Evolutionary conservation across 352 stramenopile genomes (phyloP), one percentile per base, ranked within the genome.

Genomic region (Globisporangium cylindrosporum): DNA sequence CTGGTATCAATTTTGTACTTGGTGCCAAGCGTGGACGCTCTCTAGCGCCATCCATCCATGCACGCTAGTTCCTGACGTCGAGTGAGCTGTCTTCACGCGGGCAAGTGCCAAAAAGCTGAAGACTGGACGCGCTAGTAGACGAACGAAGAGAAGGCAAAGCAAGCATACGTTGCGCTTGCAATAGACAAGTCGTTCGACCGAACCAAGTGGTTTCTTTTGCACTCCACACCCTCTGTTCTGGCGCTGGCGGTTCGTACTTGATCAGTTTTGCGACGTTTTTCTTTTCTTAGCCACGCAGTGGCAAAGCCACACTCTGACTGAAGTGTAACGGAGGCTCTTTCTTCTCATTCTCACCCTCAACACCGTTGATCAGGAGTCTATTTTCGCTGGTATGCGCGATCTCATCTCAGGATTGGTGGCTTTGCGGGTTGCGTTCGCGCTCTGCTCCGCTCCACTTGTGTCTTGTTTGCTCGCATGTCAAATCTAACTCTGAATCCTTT

Each of bases 11-110:
- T 3, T 29, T 61, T 32, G 29, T 36, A 29, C 25, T 48, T 25
- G 56, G 56, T 0, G 6, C 25, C 32, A 49, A 20, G 32, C 56
- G 56, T 29, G 56, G 29, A 20, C 15, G 2, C 10, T 48, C 56
- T 12, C 4, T 48, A 61, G 56, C 56, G 22, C 36, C 56, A 61
- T 49, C n/a, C 56, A 61, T 61, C 56, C 32, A 61, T 48, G 56
- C 56, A 49, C 48, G 48, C n/a, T 15, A 15, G 9, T 55, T 20
- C n/a, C 7, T 9, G 9, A 27, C 56, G 56, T 29, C 29, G 32
- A 48, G 20, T 7, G 56, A 48, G 32, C 27, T 59, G 10, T 41
- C 54, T 43, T 25, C 54, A 38, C 54, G 15, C 27, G 1, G 15
- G 14, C 25, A 25, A 41, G 3, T 36, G 27, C 27, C 54, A 25